Conservation (phyloP, 2,329 filamentous ascomycete species). For the Colletotrichum chrysophilum region DNA sequence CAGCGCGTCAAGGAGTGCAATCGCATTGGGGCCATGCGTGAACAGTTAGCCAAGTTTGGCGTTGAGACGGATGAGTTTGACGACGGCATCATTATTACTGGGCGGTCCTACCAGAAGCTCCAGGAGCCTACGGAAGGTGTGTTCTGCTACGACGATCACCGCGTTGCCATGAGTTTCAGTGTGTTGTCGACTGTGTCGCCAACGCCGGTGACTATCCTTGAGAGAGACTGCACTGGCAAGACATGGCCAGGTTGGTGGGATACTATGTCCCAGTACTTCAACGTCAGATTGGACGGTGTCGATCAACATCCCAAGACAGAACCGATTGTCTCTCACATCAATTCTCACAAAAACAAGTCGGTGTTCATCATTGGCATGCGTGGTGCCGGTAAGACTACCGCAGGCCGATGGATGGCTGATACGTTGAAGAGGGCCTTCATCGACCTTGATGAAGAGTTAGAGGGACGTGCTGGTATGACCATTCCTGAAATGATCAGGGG, state of each 20-base stretch:
- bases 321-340: conserved; percentile 24
- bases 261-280: conserved; percentile 78
- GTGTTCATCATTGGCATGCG: conserved; percentile 98
- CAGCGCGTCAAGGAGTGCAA: conserved; percentile 99
- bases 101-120: conserved; percentile 53
- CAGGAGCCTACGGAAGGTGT: conserved; percentile 68
- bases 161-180: conserved; percentile 98
- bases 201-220: conserved; percentile 76
- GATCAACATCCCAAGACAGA: conserved; percentile 50
- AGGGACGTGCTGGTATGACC: conserved; percentile 72
- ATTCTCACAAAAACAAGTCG: conserved; percentile 58
- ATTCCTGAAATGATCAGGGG: conserved; percentile 86
- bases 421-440: conserved; percentile 78
- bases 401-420: conserved; percentile 82
- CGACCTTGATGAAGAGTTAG: conserved; percentile 88
- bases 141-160: conserved; percentile 96
- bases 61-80: conserved; percentile 86
- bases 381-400: conserved; percentile 94
- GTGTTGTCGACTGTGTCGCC: conserved; percentile 80
- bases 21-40: conserved; percentile 93
- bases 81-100: conserved; percentile 84
- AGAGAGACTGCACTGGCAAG: conserved; percentile 93
- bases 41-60: conserved; percentile 92
- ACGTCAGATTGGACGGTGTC: conserved; percentile 76
- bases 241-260: conserved; percentile 99